Percentiles rank a stretch among this genome's conserved stretches.
These are phyloP conservation scores for Pichia cabralensis DNA, from an alignment of 805 yeast genomes.

Conservation along the genomic window DNA sequence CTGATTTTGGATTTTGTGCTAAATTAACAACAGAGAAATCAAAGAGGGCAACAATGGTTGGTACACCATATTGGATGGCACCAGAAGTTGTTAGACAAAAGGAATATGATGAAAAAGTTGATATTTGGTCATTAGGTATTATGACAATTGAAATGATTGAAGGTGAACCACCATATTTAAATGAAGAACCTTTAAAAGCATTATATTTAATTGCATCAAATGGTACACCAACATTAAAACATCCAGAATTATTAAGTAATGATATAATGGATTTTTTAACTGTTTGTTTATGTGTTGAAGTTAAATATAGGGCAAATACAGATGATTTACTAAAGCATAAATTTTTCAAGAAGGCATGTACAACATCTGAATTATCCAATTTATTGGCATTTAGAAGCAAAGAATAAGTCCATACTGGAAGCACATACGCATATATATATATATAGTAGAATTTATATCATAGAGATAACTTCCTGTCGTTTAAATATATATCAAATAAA, in stretches of 20 bases:
- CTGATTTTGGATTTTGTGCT: conserved; percentile 96
- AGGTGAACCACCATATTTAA: conserved; percentile 96
- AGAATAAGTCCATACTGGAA: no score
- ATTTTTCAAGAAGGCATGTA: conserved; percentile 56
- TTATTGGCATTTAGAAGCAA: conserved; percentile 32
- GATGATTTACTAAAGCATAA: conserved; percentile 76
- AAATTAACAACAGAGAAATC: conserved; percentile 72
- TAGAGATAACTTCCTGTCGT: no score
- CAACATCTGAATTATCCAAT: conserved; percentile 46
- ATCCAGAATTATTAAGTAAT: conserved; percentile 62
- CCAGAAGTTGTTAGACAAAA: conserved; percentile 95
- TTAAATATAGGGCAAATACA: conserved; percentile 80
- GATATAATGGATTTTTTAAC: conserved; percentile 79
- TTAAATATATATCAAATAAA: no score
- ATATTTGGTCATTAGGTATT: conserved; percentile 95
- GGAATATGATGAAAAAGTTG: conserved; percentile 95
- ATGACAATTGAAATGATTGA: conserved; percentile 99
- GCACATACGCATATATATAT: not conserved
- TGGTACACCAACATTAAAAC: conserved; percentile 90
- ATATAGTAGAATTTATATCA: no score
- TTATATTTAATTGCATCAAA: conserved; percentile 89
- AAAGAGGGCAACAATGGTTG: conserved; percentile 96
- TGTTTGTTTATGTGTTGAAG: conserved; percentile 91
- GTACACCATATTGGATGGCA: conserved; percentile 99
- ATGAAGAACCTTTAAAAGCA: conserved; percentile 92